Evolutionary conservation across 2,329 filamentous ascomycete species (phyloP), one percentile per base, ranked within the genome.

Genomic region (Neonectria sp.): DNA sequence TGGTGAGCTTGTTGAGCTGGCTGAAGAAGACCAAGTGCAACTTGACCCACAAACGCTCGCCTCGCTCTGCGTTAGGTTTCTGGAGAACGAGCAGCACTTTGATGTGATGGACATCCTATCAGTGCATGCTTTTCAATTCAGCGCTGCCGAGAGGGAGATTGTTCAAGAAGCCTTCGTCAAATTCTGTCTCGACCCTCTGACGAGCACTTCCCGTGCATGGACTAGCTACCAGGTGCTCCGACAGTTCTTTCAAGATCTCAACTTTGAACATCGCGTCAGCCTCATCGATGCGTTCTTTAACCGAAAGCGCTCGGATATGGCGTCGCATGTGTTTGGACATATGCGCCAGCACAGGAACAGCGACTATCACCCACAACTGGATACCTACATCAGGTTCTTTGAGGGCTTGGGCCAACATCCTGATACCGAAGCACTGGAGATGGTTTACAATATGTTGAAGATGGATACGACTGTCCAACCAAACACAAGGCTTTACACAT

Each of bases 361-460:
- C 3, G 82, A 84, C 2, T 88, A 89, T 25, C 89, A 92, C 1
- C 94, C 96, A 0, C 91, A 86, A 3, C 81, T 88, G 11, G 90
- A 93, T 51, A 93, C 92, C 6, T 99, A 99, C 77, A 87, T 93
- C 4, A 83, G 86, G 37, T 95, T 91, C 68, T 92, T 98, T 64
- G 89, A 93, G 67, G 93, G 94, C 3, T 88, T 97, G 27, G 91
- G 91, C 4, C 79, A 81, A n/a, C 80, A 82, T 48, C 81, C 82
- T 1, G 82, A 84, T 61, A 33, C 82, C 2, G 90, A 93, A 63
- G 90, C 90, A 48, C 83, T 98, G 24, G 89, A 90, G 65, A 89
- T 92, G 68, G 89, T 97, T 2, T 93, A 97, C 82, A 97, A 98
- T 78, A 95, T 97, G 89, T 86, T 98, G 72, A 98, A 97, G 82